A percentile compares a stretch with the other conserved stretches of the same genome.
These are phyloP conservation scores for Borovskyia barvae DNA, from an alignment of 208 protist genomes.

Conservation along the genomic window DNA sequence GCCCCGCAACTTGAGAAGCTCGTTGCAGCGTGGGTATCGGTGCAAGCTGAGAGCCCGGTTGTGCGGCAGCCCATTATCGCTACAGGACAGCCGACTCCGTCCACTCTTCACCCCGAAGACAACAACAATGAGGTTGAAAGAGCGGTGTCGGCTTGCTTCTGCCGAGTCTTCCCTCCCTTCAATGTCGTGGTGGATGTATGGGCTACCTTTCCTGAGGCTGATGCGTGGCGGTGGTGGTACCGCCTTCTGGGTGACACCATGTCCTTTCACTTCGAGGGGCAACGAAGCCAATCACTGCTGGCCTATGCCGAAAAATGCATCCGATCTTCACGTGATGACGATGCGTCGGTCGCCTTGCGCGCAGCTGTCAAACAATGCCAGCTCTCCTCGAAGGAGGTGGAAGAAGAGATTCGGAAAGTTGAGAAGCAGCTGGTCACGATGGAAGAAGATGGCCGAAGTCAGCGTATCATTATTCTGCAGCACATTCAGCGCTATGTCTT, in stretches of 20 bases:
- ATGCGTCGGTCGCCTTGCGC: slow-evolving; percentile 7
- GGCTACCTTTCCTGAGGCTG: slow-evolving; percentile 3
- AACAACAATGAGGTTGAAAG: background rate
- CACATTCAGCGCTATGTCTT: slow-evolving; percentile 27
- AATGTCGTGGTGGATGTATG: slow-evolving; percentile 3
- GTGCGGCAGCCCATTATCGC: background rate
- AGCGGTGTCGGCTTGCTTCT: slow-evolving; percentile 8
- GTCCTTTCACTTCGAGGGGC: slow-evolving; percentile 18
- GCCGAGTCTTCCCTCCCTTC: slow-evolving; percentile 12
- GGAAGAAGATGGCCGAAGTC: slow-evolving; percentile 17
- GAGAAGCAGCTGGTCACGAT: background rate
- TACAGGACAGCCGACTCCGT: background rate
- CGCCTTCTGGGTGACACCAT: slow-evolving; percentile 12
- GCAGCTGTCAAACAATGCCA: background rate
- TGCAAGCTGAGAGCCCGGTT: slow-evolving; percentile 13
- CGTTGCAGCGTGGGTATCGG: slow-evolving; percentile 17
- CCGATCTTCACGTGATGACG: too few species aligned
- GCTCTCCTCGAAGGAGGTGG: slow-evolving; percentile 9
- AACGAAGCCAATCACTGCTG: too few species aligned
- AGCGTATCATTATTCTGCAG: slow-evolving; percentile 16
- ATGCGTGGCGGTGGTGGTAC: slow-evolving; percentile 30
- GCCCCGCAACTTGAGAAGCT: slow-evolving; percentile 3
- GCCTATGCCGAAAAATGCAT: too few species aligned
- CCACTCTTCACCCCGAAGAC: background rate
- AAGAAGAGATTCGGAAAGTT: slow-evolving; percentile 10